Evolutionary conservation across 2,329 filamentous ascomycete genomes (phyloP).

Genomic region (Fusarium buxicola): DNA sequence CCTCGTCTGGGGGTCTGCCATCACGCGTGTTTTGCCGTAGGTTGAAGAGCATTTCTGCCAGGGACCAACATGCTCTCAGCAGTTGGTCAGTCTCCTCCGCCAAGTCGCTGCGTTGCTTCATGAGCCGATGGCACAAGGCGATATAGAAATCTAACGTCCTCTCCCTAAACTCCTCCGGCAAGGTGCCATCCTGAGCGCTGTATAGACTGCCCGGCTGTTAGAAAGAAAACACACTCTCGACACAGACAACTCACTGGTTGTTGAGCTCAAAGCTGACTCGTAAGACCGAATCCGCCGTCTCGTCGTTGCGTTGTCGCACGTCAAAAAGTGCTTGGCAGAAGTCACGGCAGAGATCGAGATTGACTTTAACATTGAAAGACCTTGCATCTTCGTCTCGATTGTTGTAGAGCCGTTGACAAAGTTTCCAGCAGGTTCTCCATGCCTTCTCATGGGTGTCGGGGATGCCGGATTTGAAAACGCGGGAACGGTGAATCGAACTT

Average conservation of each 20-base stretch:
- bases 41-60: slow-evolving; percentile 94
- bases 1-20: slow-evolving; percentile 79
- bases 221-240: slow-evolving; percentile 17
- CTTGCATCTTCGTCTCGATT: slow-evolving; percentile 78
- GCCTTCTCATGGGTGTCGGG: slow-evolving; percentile 86
- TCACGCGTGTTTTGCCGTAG: slow-evolving; percentile 85
- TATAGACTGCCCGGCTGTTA: slow-evolving; percentile 70
- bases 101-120: slow-evolving; percentile 88
- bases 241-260: slow-evolving; percentile 74
- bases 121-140: slow-evolving; percentile 91
- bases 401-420: slow-evolving; percentile 90
- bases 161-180: slow-evolving; percentile 89
- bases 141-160: slow-evolving; percentile 94
- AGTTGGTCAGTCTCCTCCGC: slow-evolving; percentile 86
- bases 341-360: slow-evolving; percentile 87
- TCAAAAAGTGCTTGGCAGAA: slow-evolving; percentile 95
- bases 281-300: slow-evolving; percentile 84
- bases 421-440: slow-evolving; percentile 93
- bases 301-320: slow-evolving; percentile 80
- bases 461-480: slow-evolving; percentile 78
- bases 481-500: slow-evolving; percentile 84
- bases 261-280: slow-evolving; percentile 95
- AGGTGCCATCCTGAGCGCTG: slow-evolving; percentile 83
- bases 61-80: slow-evolving; percentile 85
- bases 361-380: slow-evolving; percentile 75